Evolutionary conservation across 495 filamentous ascomycete genomes (phyloP).

Genomic region (Apodospora peruviana): DNA sequence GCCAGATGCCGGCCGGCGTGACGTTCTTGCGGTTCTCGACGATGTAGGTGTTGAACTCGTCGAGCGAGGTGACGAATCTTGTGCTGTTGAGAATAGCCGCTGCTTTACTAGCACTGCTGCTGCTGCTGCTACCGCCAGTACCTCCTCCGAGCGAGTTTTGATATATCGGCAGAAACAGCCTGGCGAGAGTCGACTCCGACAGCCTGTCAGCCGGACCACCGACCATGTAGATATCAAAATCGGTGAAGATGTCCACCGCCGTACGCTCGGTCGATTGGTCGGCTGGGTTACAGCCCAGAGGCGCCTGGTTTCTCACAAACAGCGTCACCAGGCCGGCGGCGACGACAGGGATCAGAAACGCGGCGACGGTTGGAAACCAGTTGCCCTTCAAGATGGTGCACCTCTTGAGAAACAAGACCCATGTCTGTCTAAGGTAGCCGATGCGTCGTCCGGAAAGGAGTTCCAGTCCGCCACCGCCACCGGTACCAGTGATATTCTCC

Average conservation of each 20-base stretch:
- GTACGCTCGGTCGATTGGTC: conserved; percentile 23
- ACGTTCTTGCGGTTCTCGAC: conserved; percentile 55
- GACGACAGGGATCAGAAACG: conserved; percentile 67
- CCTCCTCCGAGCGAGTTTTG: conserved; percentile 8
- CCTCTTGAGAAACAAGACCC: conserved; percentile 71
- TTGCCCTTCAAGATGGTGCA: conserved; percentile 70
- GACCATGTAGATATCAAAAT: conserved; percentile 43
- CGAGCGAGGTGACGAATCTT: conserved; percentile 54
- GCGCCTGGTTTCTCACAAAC: conserved; percentile 54
- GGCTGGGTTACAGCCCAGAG: conserved; percentile 53
- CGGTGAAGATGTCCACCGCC: conserved; percentile 29
- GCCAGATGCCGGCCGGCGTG: conserved; percentile 71
- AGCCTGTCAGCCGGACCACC: conserved; percentile 56
- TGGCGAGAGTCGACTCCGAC: conserved; percentile 29
- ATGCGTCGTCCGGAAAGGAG: conserved; percentile 65
- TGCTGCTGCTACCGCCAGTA: conserved; percentile 8
- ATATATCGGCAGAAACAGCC: conserved; percentile 41
- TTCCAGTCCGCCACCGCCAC: conserved; percentile 35
- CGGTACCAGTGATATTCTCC: conserved; percentile 15
- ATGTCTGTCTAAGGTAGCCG: conserved; percentile 57
- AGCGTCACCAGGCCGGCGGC: conserved; percentile 70
- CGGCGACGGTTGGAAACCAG: conserved; percentile 65
- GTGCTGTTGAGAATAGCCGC: conserved; percentile 39
- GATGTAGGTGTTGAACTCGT: conserved; percentile 64
- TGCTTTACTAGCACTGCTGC: not conserved